These are phyloP conservation scores for Lolium multiflorum DNA, from an alignment of 176 grass and related monocot species.

Conservation along the genomic window DNA sequence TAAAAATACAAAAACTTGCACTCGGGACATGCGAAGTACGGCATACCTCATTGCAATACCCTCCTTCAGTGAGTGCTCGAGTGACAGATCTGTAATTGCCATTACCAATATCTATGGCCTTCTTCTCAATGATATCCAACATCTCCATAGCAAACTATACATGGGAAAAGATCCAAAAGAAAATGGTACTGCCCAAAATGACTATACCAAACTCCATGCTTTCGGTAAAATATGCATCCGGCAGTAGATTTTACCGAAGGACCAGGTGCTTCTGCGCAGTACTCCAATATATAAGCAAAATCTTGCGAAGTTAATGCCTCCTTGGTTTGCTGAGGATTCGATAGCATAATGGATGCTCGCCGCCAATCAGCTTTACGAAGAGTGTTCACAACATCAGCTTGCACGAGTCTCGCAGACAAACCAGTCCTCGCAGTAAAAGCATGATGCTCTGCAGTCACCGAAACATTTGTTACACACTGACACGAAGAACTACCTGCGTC, in stretches of 20 bases:
- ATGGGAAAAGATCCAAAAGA: conserved; percentile 42
- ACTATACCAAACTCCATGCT: conserved; percentile 40
- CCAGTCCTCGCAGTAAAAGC: conserved; percentile 38
- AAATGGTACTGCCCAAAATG: conserved; percentile 36
- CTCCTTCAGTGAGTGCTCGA: conserved; percentile 71
- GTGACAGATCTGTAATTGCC: conserved; percentile 51
- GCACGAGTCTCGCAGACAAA: conserved; percentile 45
- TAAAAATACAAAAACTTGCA: neutral
- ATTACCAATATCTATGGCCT: conserved; percentile 57
- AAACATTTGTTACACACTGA: conserved; percentile 33
- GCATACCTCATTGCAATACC: conserved; percentile 68
- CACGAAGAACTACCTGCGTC: neutral
- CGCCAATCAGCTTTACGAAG: conserved; percentile 74
- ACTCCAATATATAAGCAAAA: conserved; percentile 85
- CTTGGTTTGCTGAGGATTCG: conserved; percentile 52
- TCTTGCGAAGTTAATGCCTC: conserved; percentile 49
- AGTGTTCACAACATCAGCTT: conserved; percentile 71
- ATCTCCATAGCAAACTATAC: conserved; percentile 79
- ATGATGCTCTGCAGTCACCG: conserved; percentile 53
- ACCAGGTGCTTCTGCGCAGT: conserved; percentile 72
- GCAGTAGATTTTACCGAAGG: conserved; percentile 69
- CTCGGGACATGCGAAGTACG: conserved; percentile 35
- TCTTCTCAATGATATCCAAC: conserved; percentile 72
- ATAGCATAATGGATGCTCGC: conserved; percentile 72
- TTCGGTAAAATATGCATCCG: conserved; percentile 29